Evolutionary conservation across 805 yeast genomes (phyloP), one percentile per base, ranked within the genome.

Genomic region (Starmerella bombicola): DNA sequence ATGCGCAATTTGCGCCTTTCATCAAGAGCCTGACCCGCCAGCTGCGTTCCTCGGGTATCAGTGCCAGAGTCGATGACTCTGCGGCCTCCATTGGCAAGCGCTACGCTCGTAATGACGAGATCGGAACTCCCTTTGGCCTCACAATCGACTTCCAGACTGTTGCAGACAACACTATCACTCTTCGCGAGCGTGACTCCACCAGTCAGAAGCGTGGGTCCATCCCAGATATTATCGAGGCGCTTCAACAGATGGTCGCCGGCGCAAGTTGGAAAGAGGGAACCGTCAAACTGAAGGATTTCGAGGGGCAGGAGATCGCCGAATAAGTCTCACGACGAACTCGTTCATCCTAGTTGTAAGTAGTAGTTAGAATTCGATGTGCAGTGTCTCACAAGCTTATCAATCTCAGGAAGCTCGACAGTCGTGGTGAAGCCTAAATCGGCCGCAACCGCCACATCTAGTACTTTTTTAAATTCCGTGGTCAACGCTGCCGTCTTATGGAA

Each of bases 121-220:
- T 88, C 59, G 98, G 98, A 64, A 91, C 97, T 40, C 98, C 98
- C 54, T 91, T 91, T 61, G 98, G 98, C 62, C 76, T 88, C 64
- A 88, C 98, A 50, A 80, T 88, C 55, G 98, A 88, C 64, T 88
- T 91, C 63, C 96, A 88, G 50, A 78, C 94, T 40, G 73, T 81
- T 48, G 74, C 79, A 59, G 96, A 88, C 59, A 74, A 74, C 37
- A 78, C 95, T 12, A 81, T 88, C 51, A 88, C 98, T 26, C 71
- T 88, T 59, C 83, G 98, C 72, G 97, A 88, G 66, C 82, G 98
- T 70, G 98, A 88, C 64, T 73, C 93, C 42, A 91, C 97, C 26
- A 80, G 77, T 61, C 98, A 88, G 70, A 95, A 86, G 37, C 83
- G 98, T 71, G 98, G 97, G 48, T 66, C 82, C 13, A 71, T 78